phyloP scores from a whole-genome alignment of 2,329 filamentous ascomycete genomes.

The Colletotrichum coccodes region DNA sequence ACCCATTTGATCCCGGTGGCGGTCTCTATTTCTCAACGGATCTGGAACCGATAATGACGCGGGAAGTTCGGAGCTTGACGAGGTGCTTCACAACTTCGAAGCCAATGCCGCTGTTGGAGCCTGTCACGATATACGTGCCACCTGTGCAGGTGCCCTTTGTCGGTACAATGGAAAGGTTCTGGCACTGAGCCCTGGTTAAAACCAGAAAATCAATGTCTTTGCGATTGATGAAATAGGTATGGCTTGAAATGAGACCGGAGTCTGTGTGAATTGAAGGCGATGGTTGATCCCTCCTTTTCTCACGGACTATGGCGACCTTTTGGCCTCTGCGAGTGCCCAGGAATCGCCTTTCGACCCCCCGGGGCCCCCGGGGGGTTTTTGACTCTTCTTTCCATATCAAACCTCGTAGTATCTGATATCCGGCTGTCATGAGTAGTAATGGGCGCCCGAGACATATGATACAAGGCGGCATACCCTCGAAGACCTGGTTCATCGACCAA shows the following conservation, averaged over 20 bases:
- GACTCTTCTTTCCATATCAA: too few species aligned
- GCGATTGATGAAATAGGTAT: too few species aligned
- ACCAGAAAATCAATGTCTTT: neutral
- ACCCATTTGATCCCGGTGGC: neutral
- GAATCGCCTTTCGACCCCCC: too few species aligned
- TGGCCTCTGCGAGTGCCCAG: too few species aligned
- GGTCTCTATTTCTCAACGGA: conserved; percentile 7
- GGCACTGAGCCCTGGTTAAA: neutral
- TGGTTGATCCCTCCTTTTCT: too few species aligned
- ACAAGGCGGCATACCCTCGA: neutral
- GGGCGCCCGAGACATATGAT: too few species aligned
- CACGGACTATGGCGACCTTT: too few species aligned
- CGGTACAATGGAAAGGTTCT: neutral
- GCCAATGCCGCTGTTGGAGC: conserved; percentile 47
- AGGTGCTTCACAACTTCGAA: conserved; percentile 47
- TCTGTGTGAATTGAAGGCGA: too few species aligned
- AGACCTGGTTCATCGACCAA: neutral
- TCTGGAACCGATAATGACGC: conserved; percentile 46
- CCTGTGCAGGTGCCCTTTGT: neutral
- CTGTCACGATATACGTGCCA: conserved; percentile 42
- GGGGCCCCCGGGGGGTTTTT: too few species aligned
- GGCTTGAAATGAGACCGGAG: too few species aligned
- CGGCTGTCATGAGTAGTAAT: too few species aligned
- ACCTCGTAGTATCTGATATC: too few species aligned
- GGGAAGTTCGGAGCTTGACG: conserved; percentile 39